phyloP scores from a whole-genome alignment of 164 flowering plant species.

The grape (Vitis vinifera) region ASM3070453v1 NC_081814.1:10564501-10565000 shows the following conservation, averaged over 20 bases:
- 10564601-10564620: conserved; percentile 40
- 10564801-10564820: too few species aligned
- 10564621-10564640: conserved; percentile 46
- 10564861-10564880: too few species aligned
- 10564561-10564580: conserved; percentile 43
- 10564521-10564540: conserved; percentile 46
- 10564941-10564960: too few species aligned
- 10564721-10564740: conserved; percentile 49
- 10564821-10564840: too few species aligned
- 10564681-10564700: conserved; percentile 45
- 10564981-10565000: too few species aligned
- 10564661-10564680: conserved; percentile 37
- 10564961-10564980: too few species aligned
- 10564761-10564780: background rate
- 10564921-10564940: too few species aligned
- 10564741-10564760: conserved; percentile 26
- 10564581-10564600: conserved; percentile 70
- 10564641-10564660: conserved; percentile 60
- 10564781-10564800: too few species aligned
- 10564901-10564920: too few species aligned
- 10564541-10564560: conserved; percentile 28
- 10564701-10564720: conserved; percentile 33
- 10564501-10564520: conserved; percentile 61
- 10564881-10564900: too few species aligned
- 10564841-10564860: too few species aligned